Base-by-base conservation (phyloP, 176 grass and related monocot genomes). In the Eragrostis nindensis region DNA sequence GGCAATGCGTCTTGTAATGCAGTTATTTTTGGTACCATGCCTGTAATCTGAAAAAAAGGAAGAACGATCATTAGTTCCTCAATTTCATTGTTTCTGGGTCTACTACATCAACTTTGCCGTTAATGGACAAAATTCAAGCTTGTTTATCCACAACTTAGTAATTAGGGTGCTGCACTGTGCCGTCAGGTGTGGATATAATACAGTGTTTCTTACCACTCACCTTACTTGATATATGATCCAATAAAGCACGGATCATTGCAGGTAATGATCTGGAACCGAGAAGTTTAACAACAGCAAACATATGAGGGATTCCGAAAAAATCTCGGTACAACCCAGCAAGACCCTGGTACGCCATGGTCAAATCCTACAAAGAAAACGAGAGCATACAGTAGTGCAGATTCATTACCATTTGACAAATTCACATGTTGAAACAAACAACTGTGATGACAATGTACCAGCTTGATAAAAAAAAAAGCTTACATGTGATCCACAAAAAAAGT, bases 211-310 rank as follows among this genome's bases (percentile, higher is more conserved):
- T 57, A 77, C 24, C 66, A 43, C 83, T 91, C 71, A 98, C 95
- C 90, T 98, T 98, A 83, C 88, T 94, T 78, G 95, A 98, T 82
- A 98, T 89, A 85, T 98, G 90, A 93, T 98, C 95, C 44, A 98
- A 86, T 77, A 98, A 83, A 81, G 95, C 88, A 82, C 95, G 92
- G 68, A 98, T 90, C 46, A 98, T 94, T 77, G 92, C 90, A 84
- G 95, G 95, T 81, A 98, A 87, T 76, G 95, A 94, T 94, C 95
- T 94, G 17, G 92, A 91, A 68, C 95, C 95, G 38, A 98, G 83
- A 85, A 94, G 90, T 92, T 93, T 94, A 69, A 92, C 95, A 87
- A 91, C 75, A 86, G 95, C 92, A 87, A 94, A 92, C 92, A 98
- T 98, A 89, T 98, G 95, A 81, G 95, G 86, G 50, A 93, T 90